A percentile compares a stretch with the other conserved stretches of the same genome.
These are phyloP conservation scores for Ophiostoma novo-ulmi DNA, from an alignment of 2,329 filamentous ascomycete species.

Conservation along the genomic window DNA sequence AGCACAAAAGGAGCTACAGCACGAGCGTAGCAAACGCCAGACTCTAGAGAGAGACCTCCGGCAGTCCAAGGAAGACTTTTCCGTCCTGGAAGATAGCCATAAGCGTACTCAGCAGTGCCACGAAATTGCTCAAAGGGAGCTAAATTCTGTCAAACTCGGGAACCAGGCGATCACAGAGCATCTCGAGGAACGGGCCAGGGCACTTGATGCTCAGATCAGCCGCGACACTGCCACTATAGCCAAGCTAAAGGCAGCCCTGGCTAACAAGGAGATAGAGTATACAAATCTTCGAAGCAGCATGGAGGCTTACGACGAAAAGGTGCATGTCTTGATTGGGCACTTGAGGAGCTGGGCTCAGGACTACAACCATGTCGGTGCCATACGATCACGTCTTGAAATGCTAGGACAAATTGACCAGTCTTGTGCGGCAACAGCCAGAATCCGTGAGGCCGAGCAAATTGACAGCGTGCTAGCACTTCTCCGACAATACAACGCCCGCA, in stretches of 20 bases:
- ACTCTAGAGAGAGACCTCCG: conserved; percentile 24
- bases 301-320: conserved; percentile 22
- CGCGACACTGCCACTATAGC: neutral
- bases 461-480: conserved; percentile 19
- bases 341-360: conserved; percentile 24
- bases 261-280: conserved; percentile 21
- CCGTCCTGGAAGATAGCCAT: conserved; percentile 22
- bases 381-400: conserved; percentile 23
- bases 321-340: conserved; percentile 17
- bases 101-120: conserved; percentile 1
- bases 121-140: conserved; percentile 19
- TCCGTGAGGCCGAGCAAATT: conserved; percentile 22
- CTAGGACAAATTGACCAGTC: conserved; percentile 19
- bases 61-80: conserved; percentile 19
- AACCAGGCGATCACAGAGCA: conserved; percentile 8
- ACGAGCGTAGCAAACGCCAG: conserved; percentile 23
- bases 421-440: conserved; percentile 11
- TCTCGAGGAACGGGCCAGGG: conserved; percentile 11
- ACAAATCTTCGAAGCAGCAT: conserved; percentile 13
- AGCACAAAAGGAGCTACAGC: conserved; percentile 22
- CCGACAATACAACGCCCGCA: conserved; percentile 18
- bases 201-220: conserved; percentile 11
- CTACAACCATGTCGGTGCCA: conserved; percentile 18
- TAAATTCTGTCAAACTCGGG: conserved; percentile 7
- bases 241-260: conserved; percentile 20